Evolutionary conservation across 192 early-diverging fungal species (phyloP).

Genomic region (Backusella mclennaniae): DNA sequence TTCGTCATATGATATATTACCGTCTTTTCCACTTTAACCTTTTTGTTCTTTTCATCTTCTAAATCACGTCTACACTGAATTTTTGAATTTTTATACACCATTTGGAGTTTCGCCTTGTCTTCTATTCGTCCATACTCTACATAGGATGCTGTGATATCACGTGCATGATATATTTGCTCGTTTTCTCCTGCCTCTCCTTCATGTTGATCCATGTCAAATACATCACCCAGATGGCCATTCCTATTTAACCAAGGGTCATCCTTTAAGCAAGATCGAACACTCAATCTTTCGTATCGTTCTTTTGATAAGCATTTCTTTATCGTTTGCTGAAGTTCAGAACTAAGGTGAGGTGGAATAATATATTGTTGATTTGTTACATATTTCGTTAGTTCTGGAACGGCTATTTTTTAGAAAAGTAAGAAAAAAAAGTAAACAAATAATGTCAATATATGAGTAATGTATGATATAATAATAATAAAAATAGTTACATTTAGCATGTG

Average conservation of each 20-base stretch:
- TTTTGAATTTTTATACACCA: slow-evolving; percentile 9
- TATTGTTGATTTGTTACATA: slow-evolving; percentile 41
- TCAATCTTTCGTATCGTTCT: slow-evolving; percentile 37
- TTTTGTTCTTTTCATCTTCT: slow-evolving; percentile 26
- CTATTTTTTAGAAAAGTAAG: neutral
- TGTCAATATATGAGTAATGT: neutral
- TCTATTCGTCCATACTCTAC: neutral
- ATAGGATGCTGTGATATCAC: neutral
- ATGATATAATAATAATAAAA: neutral
- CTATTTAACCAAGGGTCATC: slow-evolving; percentile 45
- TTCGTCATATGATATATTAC: slow-evolving; percentile 30
- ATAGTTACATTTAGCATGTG: slow-evolving; percentile 35
- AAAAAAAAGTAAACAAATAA: slow-evolving; percentile 2
- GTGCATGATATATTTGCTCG: neutral
- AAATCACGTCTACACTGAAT: slow-evolving; percentile 6
- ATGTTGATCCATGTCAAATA: slow-evolving; percentile 6
- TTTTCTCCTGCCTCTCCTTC: neutral
- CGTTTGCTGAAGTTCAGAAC: slow-evolving; percentile 33
- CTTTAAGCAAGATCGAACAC: slow-evolving; percentile 30
- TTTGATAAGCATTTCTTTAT: slow-evolving; percentile 40
- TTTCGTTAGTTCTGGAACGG: slow-evolving; percentile 49
- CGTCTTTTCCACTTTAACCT: slow-evolving; percentile 19
- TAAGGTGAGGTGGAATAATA: slow-evolving; percentile 36
- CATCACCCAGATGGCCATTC: slow-evolving; percentile 14
- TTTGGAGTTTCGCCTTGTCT: neutral